Percentiles rank a stretch among this genome's conserved stretches.
These are phyloP conservation scores for Colletotrichum sp. DNA, from an alignment of 2,329 filamentous ascomycete genomes.

Conservation along the genomic window DNA sequence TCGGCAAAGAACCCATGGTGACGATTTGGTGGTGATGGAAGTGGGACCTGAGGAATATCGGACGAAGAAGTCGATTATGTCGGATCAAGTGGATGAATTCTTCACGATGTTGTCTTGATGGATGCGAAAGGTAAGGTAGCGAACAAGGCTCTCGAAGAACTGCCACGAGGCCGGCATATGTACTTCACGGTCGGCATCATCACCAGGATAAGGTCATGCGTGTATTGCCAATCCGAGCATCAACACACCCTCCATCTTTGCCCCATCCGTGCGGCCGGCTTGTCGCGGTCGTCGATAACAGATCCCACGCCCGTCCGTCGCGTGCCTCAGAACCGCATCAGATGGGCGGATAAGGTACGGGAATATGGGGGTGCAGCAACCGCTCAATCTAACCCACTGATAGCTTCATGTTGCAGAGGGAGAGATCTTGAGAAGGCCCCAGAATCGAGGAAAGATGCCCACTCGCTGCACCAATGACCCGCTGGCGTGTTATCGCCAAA, in stretches of 20 bases:
- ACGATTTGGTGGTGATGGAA: not conserved
- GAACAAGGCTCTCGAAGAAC: not conserved
- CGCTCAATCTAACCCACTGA: not conserved
- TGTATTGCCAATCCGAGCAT: not conserved
- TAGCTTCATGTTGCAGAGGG: not conserved
- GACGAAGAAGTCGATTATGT: not conserved
- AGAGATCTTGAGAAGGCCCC: not conserved
- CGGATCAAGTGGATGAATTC: not conserved
- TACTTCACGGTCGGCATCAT: not conserved
- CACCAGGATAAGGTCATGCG: not conserved
- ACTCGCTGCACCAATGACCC: not conserved
- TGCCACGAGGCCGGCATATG: constrained; percentile 2
- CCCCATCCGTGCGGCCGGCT: constrained; percentile 10
- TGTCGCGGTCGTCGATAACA: constrained; percentile 10
- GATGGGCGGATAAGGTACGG: not conserved
- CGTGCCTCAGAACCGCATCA: not conserved
- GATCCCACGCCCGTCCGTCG: not conserved
- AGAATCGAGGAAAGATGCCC: not conserved
- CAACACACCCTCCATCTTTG: constrained; percentile 1
- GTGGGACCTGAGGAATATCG: not conserved
- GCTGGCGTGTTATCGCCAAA: not conserved
- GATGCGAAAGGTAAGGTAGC: not conserved
- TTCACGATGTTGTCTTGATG: not conserved
- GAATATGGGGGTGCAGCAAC: not conserved
- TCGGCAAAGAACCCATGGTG: constrained; percentile 12